phyloP scores from a whole-genome alignment of 2,329 filamentous ascomycete genomes.

The Alternaria ethzedia region DNA sequence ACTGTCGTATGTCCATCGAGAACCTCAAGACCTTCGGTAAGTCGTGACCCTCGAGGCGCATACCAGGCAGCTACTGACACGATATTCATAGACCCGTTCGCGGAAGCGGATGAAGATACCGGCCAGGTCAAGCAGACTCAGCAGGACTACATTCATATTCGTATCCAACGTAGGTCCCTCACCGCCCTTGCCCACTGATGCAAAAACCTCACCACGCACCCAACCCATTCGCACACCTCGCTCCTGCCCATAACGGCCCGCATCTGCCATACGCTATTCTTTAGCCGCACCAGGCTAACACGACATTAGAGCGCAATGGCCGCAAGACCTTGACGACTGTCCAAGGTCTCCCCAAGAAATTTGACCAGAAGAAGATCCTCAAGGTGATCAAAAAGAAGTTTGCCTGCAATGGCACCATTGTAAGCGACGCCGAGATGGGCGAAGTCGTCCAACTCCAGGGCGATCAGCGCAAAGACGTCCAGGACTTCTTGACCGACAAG shows the following conservation, averaged over 20 bases:
- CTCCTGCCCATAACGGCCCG: neutral
- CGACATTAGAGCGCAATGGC: constrained; percentile 91
- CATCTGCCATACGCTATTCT: neutral
- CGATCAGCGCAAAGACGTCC: constrained; percentile 98
- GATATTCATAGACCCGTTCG: constrained; percentile 78
- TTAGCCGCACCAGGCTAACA: constrained; percentile 48
- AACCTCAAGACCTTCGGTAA: constrained; percentile 58
- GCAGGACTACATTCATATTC: constrained; percentile 98
- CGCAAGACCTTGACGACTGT: constrained; percentile 99
- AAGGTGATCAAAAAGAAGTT: constrained; percentile 99
- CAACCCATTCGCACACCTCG: neutral
- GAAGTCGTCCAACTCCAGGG: constrained; percentile 99
- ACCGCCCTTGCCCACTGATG: constrained; percentile 6
- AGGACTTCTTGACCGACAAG: constrained; percentile 96
- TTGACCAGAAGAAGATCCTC: constrained; percentile 99
- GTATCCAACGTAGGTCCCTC: constrained; percentile 83
- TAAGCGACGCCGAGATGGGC: constrained; percentile 94
- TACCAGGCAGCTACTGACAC: constrained; percentile 4
- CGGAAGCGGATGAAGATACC: constrained; percentile 99
- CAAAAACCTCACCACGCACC: constrained; percentile 1
- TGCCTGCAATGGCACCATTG: constrained; percentile 99
- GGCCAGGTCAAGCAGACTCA: constrained; percentile 89
- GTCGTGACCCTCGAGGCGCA: constrained; percentile 1
- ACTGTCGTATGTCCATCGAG: constrained; percentile 44
- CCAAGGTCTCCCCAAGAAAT: constrained; percentile 98